Conservation (phyloP, 1,139 yeast species). For the Taiozyma sp. region DNA sequence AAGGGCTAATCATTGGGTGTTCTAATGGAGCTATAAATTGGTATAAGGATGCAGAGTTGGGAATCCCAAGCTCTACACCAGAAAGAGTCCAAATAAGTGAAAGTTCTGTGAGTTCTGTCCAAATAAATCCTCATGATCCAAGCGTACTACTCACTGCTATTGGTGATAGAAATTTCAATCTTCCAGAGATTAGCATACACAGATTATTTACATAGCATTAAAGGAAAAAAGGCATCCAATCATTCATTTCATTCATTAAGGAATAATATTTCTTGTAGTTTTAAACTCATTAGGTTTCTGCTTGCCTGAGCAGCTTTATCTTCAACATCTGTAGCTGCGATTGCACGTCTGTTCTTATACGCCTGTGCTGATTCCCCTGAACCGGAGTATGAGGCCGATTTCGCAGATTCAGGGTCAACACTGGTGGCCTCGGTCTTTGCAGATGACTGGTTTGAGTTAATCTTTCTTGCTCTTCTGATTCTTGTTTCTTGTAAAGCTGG, state of each 20-base stretch:
- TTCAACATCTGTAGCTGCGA: conserved; percentile 1
- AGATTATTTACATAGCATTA: not conserved
- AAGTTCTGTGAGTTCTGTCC: conserved; percentile 13
- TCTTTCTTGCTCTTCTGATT: not conserved
- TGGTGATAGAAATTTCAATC: conserved; percentile 20
- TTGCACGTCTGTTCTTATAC: not conserved
- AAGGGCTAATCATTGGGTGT: conserved; percentile 25
- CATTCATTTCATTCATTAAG: conserved; percentile 20
- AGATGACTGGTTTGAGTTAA: not conserved
- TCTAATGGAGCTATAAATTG: conserved; percentile 20
- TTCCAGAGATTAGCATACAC: conserved; percentile 7
- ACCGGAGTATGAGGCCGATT: not conserved
- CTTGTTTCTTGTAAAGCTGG: not conserved
- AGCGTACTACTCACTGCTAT: conserved; percentile 14
- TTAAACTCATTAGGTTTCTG: conserved; percentile 25
- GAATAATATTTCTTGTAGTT: conserved; percentile 27
- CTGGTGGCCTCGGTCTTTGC: not conserved
- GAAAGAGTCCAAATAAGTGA: not conserved
- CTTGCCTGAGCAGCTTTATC: conserved; percentile 19
- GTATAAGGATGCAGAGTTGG: conserved; percentile 27
- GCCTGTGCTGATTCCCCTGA: not conserved
- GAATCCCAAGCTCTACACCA: conserved; percentile 12
- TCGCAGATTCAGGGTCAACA: not conserved
- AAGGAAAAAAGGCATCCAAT: not conserved
- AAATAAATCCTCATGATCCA: conserved; percentile 20